Conservation (phyloP, 2,329 filamentous ascomycete genomes). For the Fusarium protoensiforme region DNA sequence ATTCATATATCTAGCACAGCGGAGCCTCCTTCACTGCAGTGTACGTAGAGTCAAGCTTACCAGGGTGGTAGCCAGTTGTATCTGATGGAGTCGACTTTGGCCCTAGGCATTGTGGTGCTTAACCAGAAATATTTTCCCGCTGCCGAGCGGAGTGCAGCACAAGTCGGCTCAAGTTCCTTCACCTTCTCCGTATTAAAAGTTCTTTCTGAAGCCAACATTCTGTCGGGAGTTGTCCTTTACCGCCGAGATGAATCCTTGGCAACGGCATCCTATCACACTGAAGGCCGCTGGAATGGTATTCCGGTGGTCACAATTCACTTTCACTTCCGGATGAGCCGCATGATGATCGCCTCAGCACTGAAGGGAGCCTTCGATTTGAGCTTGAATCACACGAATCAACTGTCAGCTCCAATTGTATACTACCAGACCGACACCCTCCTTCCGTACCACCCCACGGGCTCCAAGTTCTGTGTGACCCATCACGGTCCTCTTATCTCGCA, state of each 20-base stretch:
- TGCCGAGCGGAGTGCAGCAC: not conserved
- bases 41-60: not conserved
- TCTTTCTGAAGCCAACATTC: slow-evolving; percentile 1
- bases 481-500: slow-evolving; percentile 1
- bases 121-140: slow-evolving; percentile 1
- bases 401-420: not conserved
- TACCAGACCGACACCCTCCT: slow-evolving; percentile 5
- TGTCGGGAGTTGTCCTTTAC: not conserved
- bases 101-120: slow-evolving; percentile 2
- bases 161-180: slow-evolving; percentile 6
- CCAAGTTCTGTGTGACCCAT: not conserved
- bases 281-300: not conserved
- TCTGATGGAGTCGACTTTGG: slow-evolving; percentile 1
- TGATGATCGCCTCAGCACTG: not conserved
- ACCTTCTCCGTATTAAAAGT: not conserved
- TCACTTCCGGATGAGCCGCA: slow-evolving; percentile 2
- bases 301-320: not conserved
- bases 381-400: not conserved
- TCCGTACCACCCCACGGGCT: not conserved
- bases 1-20: not conserved
- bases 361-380: not conserved
- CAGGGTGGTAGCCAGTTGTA: not conserved
- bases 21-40: not conserved
- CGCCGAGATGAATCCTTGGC: not conserved
- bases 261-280: not conserved